phyloP scores from a whole-genome alignment of 805 yeast genomes.

The Candida caryicola region DNA sequence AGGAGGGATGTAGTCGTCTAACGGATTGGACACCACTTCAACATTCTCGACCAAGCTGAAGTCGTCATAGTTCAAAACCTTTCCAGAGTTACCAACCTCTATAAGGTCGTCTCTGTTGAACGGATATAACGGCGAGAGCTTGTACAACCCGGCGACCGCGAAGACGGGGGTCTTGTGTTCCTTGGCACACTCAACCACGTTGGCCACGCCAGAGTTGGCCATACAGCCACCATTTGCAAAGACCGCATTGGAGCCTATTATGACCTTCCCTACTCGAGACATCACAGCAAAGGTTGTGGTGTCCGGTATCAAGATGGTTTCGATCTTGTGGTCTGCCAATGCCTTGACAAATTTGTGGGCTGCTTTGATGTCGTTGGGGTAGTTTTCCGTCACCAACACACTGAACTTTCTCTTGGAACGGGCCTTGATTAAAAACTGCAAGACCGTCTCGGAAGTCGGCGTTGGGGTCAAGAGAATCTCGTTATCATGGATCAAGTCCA shows the following conservation, averaged over 20 bases:
- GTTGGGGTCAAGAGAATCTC: constrained; percentile 88
- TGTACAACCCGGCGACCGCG: constrained; percentile 91
- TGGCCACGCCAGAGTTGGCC: constrained; percentile 84
- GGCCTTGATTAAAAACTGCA: constrained; percentile 82
- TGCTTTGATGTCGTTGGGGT: constrained; percentile 77
- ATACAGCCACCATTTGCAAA: constrained; percentile 96
- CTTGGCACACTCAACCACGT: constrained; percentile 93
- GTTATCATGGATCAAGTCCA: constrained; percentile 91
- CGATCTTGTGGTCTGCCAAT: constrained; percentile 81
- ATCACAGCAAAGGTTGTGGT: constrained; percentile 90
- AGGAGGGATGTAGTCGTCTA: constrained; percentile 88
- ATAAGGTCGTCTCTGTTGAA: constrained; percentile 78
- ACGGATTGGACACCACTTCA: constrained; percentile 76
- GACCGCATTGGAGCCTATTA: constrained; percentile 88
- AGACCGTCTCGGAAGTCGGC: constrained; percentile 85
- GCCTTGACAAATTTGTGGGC: constrained; percentile 80
- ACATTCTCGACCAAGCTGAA: constrained; percentile 66
- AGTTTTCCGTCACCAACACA: constrained; percentile 86
- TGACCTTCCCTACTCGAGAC: constrained; percentile 96
- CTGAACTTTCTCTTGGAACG: constrained; percentile 87
- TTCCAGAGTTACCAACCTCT: constrained; percentile 93
- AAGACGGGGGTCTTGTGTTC: constrained; percentile 95
- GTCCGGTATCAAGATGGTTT: constrained; percentile 89
- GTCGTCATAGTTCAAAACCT: constrained; percentile 75
- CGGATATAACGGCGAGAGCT: constrained; percentile 89